Conservation (phyloP, 1,284 basidiomycete species). For the Paramarasmius palmivorus region DNA sequence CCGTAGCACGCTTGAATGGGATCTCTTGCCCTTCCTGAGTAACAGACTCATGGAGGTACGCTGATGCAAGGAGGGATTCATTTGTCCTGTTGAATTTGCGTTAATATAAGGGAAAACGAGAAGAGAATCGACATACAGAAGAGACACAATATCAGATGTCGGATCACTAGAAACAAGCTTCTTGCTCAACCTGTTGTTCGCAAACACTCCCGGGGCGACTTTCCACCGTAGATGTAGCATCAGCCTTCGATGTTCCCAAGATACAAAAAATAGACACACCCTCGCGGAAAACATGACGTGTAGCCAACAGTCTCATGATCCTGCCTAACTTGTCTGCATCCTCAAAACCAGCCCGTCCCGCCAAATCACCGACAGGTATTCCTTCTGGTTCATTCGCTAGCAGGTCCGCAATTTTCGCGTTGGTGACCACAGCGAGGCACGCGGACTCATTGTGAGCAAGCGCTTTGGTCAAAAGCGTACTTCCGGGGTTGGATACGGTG, state of each 20-base stretch:
- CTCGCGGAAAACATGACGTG: conserved; percentile 39
- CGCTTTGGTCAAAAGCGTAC: too few species aligned
- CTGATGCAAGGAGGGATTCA: too few species aligned
- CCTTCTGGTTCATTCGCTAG: too few species aligned
- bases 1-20: not conserved
- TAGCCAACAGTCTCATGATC: conserved; percentile 35
- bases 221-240: not conserved
- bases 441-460: too few species aligned
- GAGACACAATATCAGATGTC: conserved; percentile 15
- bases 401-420: too few species aligned
- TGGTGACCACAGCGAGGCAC: too few species aligned
- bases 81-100: not conserved
- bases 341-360: too few species aligned
- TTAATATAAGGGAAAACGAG: too few species aligned
- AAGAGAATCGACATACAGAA: conserved; percentile 21
- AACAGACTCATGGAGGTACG: too few species aligned
- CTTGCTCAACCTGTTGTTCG: conserved; percentile 34
- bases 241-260: too few species aligned
- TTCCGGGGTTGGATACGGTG: too few species aligned
- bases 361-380: too few species aligned
- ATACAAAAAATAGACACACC: conserved; percentile 28
- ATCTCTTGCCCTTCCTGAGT: not conserved
- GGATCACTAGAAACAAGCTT: conserved; percentile 28
- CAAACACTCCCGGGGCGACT: conserved; percentile 30
- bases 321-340: conserved; percentile 32